A percentile compares a stretch with the other conserved stretches of the same genome.
phyloP scores from a whole-genome alignment of 1,139 yeast species.

The Pneumocystis canis region DNA sequence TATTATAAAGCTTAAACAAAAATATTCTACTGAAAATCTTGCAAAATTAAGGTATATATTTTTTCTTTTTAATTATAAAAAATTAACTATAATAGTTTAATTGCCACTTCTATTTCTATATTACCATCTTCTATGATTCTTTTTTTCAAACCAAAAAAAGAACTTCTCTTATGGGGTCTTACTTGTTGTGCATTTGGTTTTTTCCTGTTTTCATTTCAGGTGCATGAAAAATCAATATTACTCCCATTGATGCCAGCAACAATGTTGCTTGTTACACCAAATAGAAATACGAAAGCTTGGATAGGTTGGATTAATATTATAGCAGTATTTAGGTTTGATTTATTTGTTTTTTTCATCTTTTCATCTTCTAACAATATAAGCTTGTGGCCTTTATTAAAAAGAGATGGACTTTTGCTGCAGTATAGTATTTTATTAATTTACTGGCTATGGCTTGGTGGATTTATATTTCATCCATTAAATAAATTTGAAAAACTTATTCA shows the following conservation, averaged over 20 bases:
- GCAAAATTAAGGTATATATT: slow-evolving; percentile 30
- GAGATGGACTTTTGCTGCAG: slow-evolving; percentile 61
- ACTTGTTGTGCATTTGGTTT: slow-evolving; percentile 79
- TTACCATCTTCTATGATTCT: slow-evolving; percentile 49
- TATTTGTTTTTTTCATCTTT: not conserved
- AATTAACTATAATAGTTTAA: slow-evolving; percentile 30
- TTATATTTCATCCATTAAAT: slow-evolving; percentile 22
- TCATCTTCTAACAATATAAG: slow-evolving; percentile 26
- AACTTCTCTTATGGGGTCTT: slow-evolving; percentile 53
- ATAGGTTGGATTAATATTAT: slow-evolving; percentile 79
- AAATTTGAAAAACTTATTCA: slow-evolving; percentile 20
- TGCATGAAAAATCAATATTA: slow-evolving; percentile 82
- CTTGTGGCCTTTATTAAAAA: slow-evolving; percentile 69
- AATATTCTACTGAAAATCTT: slow-evolving; percentile 44
- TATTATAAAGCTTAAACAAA: slow-evolving; percentile 49
- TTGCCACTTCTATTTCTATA: slow-evolving; percentile 50
- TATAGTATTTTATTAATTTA: slow-evolving; percentile 45
- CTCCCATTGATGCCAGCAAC: slow-evolving; percentile 79
- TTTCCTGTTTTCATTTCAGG: slow-evolving; percentile 83
- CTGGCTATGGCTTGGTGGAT: slow-evolving; percentile 55
- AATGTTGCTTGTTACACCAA: slow-evolving; percentile 38
- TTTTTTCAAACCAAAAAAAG: slow-evolving; percentile 38
- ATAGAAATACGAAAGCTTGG: slow-evolving; percentile 38
- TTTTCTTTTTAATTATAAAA: not conserved
- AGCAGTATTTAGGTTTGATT: slow-evolving; percentile 38